Conservation (phyloP, 345 rosid species). For the Schrenkiella parvula region DNA sequence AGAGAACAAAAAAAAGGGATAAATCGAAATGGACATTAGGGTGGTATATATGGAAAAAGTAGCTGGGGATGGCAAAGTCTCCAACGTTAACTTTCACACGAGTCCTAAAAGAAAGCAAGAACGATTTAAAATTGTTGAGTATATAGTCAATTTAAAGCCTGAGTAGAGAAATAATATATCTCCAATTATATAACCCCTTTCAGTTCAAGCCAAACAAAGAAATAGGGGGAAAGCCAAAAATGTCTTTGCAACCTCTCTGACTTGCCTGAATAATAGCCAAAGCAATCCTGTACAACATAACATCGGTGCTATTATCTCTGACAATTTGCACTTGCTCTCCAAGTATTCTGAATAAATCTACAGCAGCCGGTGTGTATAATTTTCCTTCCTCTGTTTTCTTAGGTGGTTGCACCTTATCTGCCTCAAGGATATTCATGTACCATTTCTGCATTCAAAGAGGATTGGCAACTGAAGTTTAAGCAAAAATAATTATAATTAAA, state of each 20-base stretch:
- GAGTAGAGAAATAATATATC: not conserved
- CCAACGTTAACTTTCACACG: not conserved
- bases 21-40: not conserved
- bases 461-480: not conserved
- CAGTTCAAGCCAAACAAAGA: conserved; percentile 16
- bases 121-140: not conserved
- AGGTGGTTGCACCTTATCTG: conserved; percentile 95
- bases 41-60: not conserved
- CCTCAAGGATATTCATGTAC: conserved; percentile 94
- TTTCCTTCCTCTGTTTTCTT: conserved; percentile 99
- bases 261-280: conserved; percentile 92
- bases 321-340: conserved; percentile 99
- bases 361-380: conserved; percentile 99
- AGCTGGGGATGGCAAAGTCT: not conserved
- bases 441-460: conserved; percentile 67
- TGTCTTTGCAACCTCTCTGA: conserved; percentile 18
- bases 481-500: not conserved
- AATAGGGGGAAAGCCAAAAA: not conserved
- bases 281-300: conserved; percentile 94
- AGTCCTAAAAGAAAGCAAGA: conserved; percentile 3
- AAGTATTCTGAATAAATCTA: conserved; percentile 96
- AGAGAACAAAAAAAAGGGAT: not conserved
- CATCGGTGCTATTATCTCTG: conserved; percentile 93
- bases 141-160: not conserved
- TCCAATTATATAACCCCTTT: conserved; percentile 3